Evolutionary conservation across 2,329 filamentous ascomycete species (phyloP).

Genomic region (Aspergillus sergii): DNA sequence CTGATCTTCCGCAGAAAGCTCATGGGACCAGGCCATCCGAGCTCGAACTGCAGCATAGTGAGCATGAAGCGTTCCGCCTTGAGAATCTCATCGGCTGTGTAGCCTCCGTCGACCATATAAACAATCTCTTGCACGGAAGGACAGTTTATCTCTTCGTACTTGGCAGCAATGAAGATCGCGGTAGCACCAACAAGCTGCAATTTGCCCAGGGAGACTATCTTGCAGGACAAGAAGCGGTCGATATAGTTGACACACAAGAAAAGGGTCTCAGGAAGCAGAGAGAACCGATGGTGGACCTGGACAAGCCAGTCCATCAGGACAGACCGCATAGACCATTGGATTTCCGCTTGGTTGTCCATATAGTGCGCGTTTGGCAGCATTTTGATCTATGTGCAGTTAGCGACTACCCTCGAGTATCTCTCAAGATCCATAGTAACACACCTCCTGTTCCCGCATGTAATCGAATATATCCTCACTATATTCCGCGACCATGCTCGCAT

Average conservation of each 20-base stretch:
- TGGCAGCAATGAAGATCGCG: slow-evolving; percentile 91
- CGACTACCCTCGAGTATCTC: neutral
- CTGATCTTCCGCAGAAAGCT: slow-evolving; percentile 95
- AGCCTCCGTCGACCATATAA: slow-evolving; percentile 96
- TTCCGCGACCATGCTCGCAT: slow-evolving; percentile 96
- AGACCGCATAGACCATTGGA: slow-evolving; percentile 98
- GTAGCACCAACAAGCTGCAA: slow-evolving; percentile 95
- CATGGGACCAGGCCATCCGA: slow-evolving; percentile 99
- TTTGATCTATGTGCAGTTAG: slow-evolving; percentile 57
- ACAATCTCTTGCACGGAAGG: slow-evolving; percentile 93
- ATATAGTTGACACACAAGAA: slow-evolving; percentile 97
- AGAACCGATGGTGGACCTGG: slow-evolving; percentile 91
- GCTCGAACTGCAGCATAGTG: slow-evolving; percentile 90
- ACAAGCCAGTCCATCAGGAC: slow-evolving; percentile 98
- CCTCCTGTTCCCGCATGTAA: slow-evolving; percentile 89
- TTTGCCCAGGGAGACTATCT: slow-evolving; percentile 92
- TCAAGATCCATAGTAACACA: slow-evolving; percentile 43
- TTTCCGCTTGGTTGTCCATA: slow-evolving; percentile 96
- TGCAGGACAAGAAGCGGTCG: slow-evolving; percentile 91
- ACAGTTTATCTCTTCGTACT: slow-evolving; percentile 99
- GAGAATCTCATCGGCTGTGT: slow-evolving; percentile 86
- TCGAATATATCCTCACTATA: slow-evolving; percentile 95
- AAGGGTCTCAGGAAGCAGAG: slow-evolving; percentile 87
- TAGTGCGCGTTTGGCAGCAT: slow-evolving; percentile 90
- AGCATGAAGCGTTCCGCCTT: slow-evolving; percentile 99